phyloP scores from a whole-genome alignment of 352 stramenopile genomes.

The Pilasporangium apinafurcum region DNA sequence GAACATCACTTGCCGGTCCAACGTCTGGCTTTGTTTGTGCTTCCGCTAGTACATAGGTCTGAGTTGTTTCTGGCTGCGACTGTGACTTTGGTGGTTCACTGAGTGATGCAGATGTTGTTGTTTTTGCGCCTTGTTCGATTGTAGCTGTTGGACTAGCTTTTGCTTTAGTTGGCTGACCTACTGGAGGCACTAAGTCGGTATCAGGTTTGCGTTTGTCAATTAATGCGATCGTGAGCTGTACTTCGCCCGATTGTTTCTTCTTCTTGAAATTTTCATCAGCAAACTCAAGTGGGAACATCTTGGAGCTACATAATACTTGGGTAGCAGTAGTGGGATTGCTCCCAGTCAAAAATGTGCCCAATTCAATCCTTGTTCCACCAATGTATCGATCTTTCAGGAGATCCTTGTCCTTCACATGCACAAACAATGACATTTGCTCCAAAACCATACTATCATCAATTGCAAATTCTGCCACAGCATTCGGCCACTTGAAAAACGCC shows the following conservation, averaged over 20 bases:
- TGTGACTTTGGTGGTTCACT: neutral
- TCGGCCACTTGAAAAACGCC: conserved; percentile 35
- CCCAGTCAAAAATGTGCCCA: conserved; percentile 10
- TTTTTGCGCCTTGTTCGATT: neutral
- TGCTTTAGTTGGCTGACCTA: neutral
- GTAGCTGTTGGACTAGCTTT: neutral
- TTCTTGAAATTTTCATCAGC: conserved; percentile 38
- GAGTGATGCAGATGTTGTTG: neutral
- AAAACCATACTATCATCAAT: conserved; percentile 9
- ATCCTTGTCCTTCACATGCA: conserved; percentile 48
- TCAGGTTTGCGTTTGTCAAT: conserved; percentile 7
- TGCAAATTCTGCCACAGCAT: conserved; percentile 31
- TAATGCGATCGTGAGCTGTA: conserved; percentile 37
- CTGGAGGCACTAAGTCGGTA: neutral
- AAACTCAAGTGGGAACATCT: conserved; percentile 31
- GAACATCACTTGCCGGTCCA: no score
- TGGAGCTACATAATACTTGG: conserved; percentile 18
- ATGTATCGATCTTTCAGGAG: conserved; percentile 42
- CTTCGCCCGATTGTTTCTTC: conserved; percentile 19
- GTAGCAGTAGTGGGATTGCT: conserved; percentile 1
- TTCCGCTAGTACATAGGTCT: no score
- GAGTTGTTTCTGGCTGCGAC: no score
- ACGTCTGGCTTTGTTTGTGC: no score
- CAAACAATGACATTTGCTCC: conserved; percentile 7
- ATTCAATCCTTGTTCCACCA: conserved; percentile 24